Evolutionary conservation across 2,329 filamentous ascomycete species (phyloP), one percentile per base, ranked within the genome.

Genomic region (Nectriaceae sp.): DNA sequence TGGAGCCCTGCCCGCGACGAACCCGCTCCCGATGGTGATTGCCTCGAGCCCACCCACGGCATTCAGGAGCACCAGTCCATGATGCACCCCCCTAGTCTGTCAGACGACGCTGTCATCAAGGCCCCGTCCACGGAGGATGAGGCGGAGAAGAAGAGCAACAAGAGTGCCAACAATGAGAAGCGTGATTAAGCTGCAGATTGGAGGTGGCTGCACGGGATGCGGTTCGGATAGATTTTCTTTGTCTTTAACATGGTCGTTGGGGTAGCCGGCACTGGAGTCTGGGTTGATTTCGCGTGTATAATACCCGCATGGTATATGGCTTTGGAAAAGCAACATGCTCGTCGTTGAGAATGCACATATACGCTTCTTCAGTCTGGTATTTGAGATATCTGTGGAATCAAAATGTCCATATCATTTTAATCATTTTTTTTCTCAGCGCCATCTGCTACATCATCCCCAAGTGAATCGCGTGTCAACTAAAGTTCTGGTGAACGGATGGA

Each of bases 1-100:
- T 94, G 89, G 89, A 92, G 88, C 22, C 89, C 89, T 1, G 84
- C 87, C 26, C 86, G 86, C 64, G 77, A 75, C 52, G 83, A 88
- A 58, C 86, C 83, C 21, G 76, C 78, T 42, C 70, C 77, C 49
- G 74, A 79, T 53, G 82, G 84, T 52, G 76, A 80, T 62, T 72
- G 78, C 24, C 73, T 87, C 44, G 67, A 68, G 59, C 86, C 88
- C 15, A 83, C 88, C 64, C 87, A 91, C 67, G 88, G 87, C 51
- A 89, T 90, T 57, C 76, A 77, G 50, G 80, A 86, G 66, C 88
- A 91, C 67, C 71, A 72, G 48, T 62, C 63, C 52, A 69, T 75
- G 67, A 65, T 66, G 42, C 62, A 61, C 52, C 52, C 65, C 21
- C 56, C 67, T 21, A 63, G 62, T 36, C 31, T 64, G 42, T 65